These are phyloP conservation scores for Saturnispora diversa DNA, from an alignment of 805 yeast species.

Conservation along the genomic window DNA sequence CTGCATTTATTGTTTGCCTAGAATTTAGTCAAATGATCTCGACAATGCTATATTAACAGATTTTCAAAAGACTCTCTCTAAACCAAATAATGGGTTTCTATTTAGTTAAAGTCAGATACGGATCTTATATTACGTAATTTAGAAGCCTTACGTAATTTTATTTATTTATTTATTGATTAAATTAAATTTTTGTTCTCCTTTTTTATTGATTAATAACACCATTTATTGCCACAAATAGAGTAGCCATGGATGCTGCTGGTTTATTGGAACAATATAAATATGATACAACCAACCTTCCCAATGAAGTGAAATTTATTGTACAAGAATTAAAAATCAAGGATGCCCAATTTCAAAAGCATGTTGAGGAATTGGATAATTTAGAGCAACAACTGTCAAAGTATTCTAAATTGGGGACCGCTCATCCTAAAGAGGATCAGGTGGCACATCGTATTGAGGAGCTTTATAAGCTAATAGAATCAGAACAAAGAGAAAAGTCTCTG, in stretches of 20 bases:
- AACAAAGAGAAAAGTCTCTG: slow-evolving; percentile 73
- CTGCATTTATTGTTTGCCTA: background rate
- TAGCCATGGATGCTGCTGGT: slow-evolving; percentile 84
- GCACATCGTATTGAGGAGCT: slow-evolving; percentile 63
- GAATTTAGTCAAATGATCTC: background rate
- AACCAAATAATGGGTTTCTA: background rate
- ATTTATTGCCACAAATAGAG: too few relatives aligned
- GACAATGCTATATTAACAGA: slow-evolving; percentile 9
- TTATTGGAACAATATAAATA: slow-evolving; percentile 60
- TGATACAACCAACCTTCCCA: slow-evolving; percentile 69
- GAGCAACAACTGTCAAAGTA: slow-evolving; percentile 79
- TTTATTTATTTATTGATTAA: background rate
- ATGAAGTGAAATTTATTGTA: slow-evolving; percentile 72
- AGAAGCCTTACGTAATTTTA: background rate
- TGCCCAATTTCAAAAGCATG: slow-evolving; percentile 51
- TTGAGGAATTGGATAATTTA: slow-evolving; percentile 57
- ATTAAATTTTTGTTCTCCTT: too few relatives aligned
- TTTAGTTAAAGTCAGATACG: slow-evolving; percentile 14
- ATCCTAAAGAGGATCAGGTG: slow-evolving; percentile 70
- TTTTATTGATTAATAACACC: background rate
- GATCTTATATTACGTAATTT: slow-evolving; percentile 9
- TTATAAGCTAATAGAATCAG: slow-evolving; percentile 44
- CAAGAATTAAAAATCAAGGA: slow-evolving; percentile 75
- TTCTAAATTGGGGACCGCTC: slow-evolving; percentile 77
- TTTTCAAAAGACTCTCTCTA: slow-evolving; percentile 8